Percentiles rank a stretch among this genome's conserved stretches.
phyloP scores from a whole-genome alignment of 257 asterid species.

The Apocynum venetum region DNA sequence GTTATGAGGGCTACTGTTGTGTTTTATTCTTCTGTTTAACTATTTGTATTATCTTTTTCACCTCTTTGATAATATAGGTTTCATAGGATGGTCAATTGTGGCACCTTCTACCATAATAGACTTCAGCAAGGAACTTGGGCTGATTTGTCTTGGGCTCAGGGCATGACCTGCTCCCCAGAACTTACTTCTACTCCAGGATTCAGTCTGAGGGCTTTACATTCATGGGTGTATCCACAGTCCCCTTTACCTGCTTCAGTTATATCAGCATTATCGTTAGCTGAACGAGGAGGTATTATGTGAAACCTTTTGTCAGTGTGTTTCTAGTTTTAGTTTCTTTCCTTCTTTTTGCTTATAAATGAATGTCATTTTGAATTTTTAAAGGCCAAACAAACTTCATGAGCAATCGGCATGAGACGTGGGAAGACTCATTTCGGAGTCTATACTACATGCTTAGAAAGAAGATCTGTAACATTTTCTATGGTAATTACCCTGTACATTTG shows the following conservation, averaged over 20 bases:
- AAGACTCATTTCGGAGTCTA: constrained; percentile 83
- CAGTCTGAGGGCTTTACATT: constrained; percentile 33
- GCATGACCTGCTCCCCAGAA: constrained; percentile 28
- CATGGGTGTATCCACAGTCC: constrained; percentile 96
- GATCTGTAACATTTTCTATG: constrained; percentile 70
- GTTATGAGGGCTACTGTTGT: not conserved
- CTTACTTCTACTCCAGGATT: constrained; percentile 31
- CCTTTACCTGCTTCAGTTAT: constrained; percentile 67
- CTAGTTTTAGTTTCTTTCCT: constrained; percentile 16
- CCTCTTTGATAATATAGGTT: constrained; percentile 52
- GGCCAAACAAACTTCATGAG: constrained; percentile 72
- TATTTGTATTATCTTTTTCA: constrained; percentile 19
- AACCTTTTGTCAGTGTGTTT: constrained; percentile 10
- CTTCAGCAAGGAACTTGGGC: constrained; percentile 28
- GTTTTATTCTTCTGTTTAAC: constrained; percentile 3
- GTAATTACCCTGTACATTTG: constrained; percentile 31
- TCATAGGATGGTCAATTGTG: constrained; percentile 60
- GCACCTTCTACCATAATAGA: constrained; percentile 35
- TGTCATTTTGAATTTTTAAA: constrained; percentile 21
- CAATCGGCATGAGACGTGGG: constrained; percentile 80
- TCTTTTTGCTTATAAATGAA: constrained; percentile 1
- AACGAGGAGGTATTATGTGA: constrained; percentile 56
- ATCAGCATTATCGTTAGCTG: constrained; percentile 62
- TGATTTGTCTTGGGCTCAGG: constrained; percentile 27
- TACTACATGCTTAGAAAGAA: constrained; percentile 86